Evolutionary conservation across 2,329 filamentous ascomycete species (phyloP), one percentile per base, ranked within the genome.

Genomic region (Cercospora sesami): DNA sequence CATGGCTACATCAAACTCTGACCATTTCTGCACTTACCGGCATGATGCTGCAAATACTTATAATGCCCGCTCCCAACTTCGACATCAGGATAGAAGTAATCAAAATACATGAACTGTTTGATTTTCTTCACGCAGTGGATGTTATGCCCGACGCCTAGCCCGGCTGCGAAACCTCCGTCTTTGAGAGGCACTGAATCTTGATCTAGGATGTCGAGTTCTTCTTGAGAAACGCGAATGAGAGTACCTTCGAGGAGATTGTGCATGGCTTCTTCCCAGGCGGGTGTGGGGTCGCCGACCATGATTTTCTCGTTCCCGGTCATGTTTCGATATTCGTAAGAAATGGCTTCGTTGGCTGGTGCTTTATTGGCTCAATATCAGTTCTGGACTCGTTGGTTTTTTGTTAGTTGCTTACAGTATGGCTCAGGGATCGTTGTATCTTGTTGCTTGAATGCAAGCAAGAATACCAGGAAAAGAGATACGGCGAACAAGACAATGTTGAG

Each of bases 61-160:
- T 60, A 66, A 45, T 67, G 65, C 12, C 36, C 33, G 14, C 60
- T 63, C 4, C 66, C 60, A 6, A 48, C 51, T 33, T 68, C 62
- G 7, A 65, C 53, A 21, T 66, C 65, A 7, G 63, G 58, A 48
- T 67, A 68, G 63, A 67, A 70, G 33, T 70, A 60, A 8, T 65
- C 60, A 26, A 62, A 67, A 31, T 70, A 66, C 3, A 70, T 39
- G 21, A 68, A 70, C 12, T 68, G 62, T 55, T 68, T 70, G 42
- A 70, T 63, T 23, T 64, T 68, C 39, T 70, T 70, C 9, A 68
- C 55, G 18, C 68, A 70, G 53, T 70, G 68, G 7, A 70, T 23
- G 26, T 68, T 68, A 55, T 70, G 68, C 28, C 59, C 62, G 12
- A 70, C 33, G 10, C 68, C 68, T 6, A 70, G 48, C 18, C 68